phyloP scores from a whole-genome alignment of 352 stramenopile species.

The Pythium folliculosum region DNA sequence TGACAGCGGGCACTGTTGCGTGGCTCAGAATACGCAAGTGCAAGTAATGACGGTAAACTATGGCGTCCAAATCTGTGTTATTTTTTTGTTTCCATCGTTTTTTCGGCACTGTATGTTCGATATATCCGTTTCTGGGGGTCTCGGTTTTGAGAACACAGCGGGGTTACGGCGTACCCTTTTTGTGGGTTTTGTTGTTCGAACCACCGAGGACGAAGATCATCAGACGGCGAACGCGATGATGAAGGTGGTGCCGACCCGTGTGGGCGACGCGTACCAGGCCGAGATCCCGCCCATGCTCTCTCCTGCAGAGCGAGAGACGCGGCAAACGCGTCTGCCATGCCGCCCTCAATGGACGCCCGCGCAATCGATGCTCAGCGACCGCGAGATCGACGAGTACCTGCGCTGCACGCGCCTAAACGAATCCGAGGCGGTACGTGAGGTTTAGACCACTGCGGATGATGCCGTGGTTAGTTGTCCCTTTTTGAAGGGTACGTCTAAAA shows the following conservation, averaged over 20 bases:
- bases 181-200: neutral
- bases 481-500: too few species aligned
- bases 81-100: neutral
- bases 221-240: constrained; percentile 18
- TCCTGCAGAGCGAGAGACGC: constrained; percentile 22
- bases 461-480: too few species aligned
- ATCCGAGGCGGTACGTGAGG: constrained; percentile 55
- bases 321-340: constrained; percentile 14
- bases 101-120: neutral
- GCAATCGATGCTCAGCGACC: constrained; percentile 23
- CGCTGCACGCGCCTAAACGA: constrained; percentile 52
- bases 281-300: constrained; percentile 56
- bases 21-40: neutral
- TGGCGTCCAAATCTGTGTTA: constrained; percentile 5
- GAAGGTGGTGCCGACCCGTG: constrained; percentile 31
- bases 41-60: neutral
- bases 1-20: neutral
- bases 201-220: too few species aligned
- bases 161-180: neutral
- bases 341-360: constrained; percentile 47
- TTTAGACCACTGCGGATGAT: neutral
- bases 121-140: neutral
- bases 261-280: constrained; percentile 46
- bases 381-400: constrained; percentile 57
- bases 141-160: neutral